Base-by-base conservation (phyloP, 2,329 filamentous ascomycete species). In the Neonectria neomacrospora region DNA sequence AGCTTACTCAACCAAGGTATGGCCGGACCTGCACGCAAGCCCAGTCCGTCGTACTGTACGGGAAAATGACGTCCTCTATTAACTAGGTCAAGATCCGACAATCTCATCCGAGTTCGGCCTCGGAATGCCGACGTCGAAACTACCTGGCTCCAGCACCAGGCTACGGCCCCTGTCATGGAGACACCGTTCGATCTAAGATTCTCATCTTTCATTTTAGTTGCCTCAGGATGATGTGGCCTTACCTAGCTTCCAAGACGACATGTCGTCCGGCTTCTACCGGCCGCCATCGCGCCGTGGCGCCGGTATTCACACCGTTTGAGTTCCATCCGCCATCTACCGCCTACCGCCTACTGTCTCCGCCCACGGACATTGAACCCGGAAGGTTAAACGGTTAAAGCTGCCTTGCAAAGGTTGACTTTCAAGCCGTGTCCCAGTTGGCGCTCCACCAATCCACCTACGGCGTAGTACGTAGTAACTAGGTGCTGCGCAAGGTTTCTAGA, bases 401-500 rank as follows among this genome's bases (percentile, higher is more conserved):
- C 61, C 68, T 68, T 61, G 47, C 54, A 45, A 59, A 67, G 63
- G 54, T 62, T 66, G 63, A 69, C 59, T 64, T 34, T 56, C 45
- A 66, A 69, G 68, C 65, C 67, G 63, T 63, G 52, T 55, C 57
- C 44, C 58, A 63, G 52, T 54, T 39, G 44, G 53, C 61, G 54
- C 52, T 67, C 61, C 60, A 65, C 63, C 70, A 58, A 47, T 67
- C 61, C 60, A 65, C 63, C 70, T 60, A 47, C 34, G 34, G n/a
- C 34, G 34, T 37, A n/a, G 14, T 37, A n/a, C n/a, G n/a, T n/a
- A n/a, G n/a, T n/a, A n/a, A n/a, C n/a, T n/a, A 54, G 60, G 45
- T 71, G 65, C 56, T 69, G 66, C 64, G 60, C 67, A 68, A 63
- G 71, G 67, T 72, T 72, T 68, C 64, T 73, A 69, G 66, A 61